Percentiles rank a stretch among this genome's conserved stretches.
Conservation (phyloP, 1,139 yeast genomes). For the Blastobotrys malaysiensis region DNA sequence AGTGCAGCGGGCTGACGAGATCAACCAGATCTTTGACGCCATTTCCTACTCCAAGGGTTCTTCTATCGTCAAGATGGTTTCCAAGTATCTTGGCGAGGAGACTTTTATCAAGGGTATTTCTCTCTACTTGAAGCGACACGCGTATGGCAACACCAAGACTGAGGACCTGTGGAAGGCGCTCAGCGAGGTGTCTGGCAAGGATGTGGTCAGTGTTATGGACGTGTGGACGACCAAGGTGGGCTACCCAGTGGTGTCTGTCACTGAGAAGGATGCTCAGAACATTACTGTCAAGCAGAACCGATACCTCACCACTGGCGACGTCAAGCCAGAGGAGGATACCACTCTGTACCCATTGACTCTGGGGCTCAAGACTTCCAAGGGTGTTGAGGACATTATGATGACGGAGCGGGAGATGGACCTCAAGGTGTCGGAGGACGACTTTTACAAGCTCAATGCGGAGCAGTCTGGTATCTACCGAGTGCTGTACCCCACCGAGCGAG, state of each 20-base stretch:
- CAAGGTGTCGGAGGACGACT: constrained; percentile 42
- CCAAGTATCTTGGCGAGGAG: constrained; percentile 62
- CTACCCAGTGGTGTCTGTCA: constrained; percentile 53
- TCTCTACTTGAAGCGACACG: constrained; percentile 51
- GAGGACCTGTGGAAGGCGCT: constrained; percentile 56
- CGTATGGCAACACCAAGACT: constrained; percentile 57
- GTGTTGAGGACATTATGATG: constrained; percentile 58
- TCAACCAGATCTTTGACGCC: constrained; percentile 73
- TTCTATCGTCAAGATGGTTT: constrained; percentile 65
- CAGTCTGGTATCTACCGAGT: constrained; percentile 83
- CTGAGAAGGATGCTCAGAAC: constrained; percentile 29
- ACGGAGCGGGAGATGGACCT: constrained; percentile 49
- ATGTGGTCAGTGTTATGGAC: constrained; percentile 49
- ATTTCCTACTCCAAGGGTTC: constrained; percentile 76
- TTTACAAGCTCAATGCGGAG: constrained; percentile 75
- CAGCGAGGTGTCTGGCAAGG: constrained; percentile 50
- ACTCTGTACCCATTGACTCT: constrained; percentile 78
- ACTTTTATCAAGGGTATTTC: constrained; percentile 67
- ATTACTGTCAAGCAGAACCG: constrained; percentile 48
- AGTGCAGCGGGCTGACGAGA: constrained; percentile 65
- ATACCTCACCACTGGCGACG: constrained; percentile 54
- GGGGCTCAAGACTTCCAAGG: constrained; percentile 62
- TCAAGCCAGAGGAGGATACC: constrained; percentile 41
- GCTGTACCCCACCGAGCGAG: constrained; percentile 66
- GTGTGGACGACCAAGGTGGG: constrained; percentile 64